phyloP scores from a whole-genome alignment of 164 flowering plant species.

The Berberis thunbergii region DNA sequence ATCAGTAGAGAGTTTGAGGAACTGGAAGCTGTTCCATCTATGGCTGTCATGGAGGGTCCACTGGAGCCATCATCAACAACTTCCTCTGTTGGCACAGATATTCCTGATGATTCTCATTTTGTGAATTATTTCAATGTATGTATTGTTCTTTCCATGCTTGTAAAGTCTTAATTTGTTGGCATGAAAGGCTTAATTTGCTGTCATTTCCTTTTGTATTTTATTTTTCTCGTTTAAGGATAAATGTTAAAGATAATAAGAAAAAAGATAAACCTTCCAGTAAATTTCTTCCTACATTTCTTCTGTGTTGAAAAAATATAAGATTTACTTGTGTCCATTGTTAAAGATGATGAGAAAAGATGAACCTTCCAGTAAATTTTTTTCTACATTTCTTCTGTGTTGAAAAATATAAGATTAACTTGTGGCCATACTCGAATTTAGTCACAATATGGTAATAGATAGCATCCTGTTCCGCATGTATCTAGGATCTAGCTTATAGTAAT shows the following conservation, averaged over 20 bases:
- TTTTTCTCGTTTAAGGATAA: background rate
- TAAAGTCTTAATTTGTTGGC: background rate
- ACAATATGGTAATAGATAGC: too few relatives aligned
- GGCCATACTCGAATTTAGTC: too few relatives aligned
- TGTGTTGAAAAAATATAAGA: background rate
- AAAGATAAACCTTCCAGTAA: background rate
- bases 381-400: background rate
- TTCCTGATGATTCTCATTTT: conserved; percentile 66
- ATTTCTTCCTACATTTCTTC: background rate
- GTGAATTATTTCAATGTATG: conserved; percentile 86
- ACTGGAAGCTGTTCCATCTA: conserved; percentile 80
- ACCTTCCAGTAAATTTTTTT: background rate
- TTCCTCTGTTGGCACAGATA: conserved; percentile 37
- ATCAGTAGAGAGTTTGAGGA: conserved; percentile 76
- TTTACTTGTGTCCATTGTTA: background rate
- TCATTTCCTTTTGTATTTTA: background rate
- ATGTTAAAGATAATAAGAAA: too few relatives aligned
- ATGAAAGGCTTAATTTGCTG: background rate
- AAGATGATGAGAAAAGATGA: too few relatives aligned
- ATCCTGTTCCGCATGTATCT: background rate
- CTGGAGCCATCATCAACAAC: conserved; percentile 66
- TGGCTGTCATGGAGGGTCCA: conserved; percentile 88
- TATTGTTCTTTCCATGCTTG: background rate
- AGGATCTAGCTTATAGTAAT: background rate
- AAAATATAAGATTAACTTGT: background rate